A percentile compares a stretch with the other conserved stretches of the same genome.
Evolutionary conservation across 2,329 filamentous ascomycete species (phyloP).

Genomic region (Triangularia verruculosa): DNA sequence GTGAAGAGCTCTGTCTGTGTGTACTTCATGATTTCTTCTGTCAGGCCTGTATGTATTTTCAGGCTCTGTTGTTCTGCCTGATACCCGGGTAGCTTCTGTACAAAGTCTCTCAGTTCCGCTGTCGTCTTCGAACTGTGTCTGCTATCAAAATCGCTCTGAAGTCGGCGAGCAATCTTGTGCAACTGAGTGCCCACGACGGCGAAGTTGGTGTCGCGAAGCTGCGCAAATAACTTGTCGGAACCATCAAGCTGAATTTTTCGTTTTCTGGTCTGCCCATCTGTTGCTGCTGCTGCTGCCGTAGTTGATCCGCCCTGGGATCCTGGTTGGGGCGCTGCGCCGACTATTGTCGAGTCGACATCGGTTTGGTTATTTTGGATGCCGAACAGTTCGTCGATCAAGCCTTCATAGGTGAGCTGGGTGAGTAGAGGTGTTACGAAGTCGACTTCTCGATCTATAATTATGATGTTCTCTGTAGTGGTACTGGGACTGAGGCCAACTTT

Average conservation of each 20-base stretch:
- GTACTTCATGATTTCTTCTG: conserved; percentile 92
- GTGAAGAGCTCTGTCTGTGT: conserved; percentile 88
- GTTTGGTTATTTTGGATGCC: conserved; percentile 89
- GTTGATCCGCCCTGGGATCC: conserved; percentile 46
- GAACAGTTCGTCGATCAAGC: conserved; percentile 89
- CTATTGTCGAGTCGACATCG: conserved; percentile 85
- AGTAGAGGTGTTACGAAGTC: conserved; percentile 90
- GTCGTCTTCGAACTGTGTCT: conserved; percentile 85
- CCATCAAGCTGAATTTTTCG: conserved; percentile 86
- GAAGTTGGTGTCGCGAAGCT: conserved; percentile 90
- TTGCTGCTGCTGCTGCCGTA: conserved; percentile 43
- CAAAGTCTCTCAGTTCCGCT: conserved; percentile 88
- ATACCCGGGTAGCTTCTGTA: conserved; percentile 87
- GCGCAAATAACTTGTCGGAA: conserved; percentile 82
- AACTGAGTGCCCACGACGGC: conserved; percentile 86
- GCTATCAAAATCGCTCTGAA: conserved; percentile 83
- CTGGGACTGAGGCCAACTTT: conserved; percentile 77
- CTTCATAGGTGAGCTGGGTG: conserved; percentile 95
- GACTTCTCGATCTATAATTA: conserved; percentile 92
- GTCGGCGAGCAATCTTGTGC: conserved; percentile 83
- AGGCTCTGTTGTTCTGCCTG: conserved; percentile 91
- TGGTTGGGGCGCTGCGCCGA: conserved; percentile 66
- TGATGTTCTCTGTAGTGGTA: conserved; percentile 81
- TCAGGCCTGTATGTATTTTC: conserved; percentile 87
- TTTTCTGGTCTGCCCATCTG: conserved; percentile 61